Base-by-base conservation (phyloP, 202 grass and related monocot species). In the Bolboschoenoplectus hybrid region DNA sequence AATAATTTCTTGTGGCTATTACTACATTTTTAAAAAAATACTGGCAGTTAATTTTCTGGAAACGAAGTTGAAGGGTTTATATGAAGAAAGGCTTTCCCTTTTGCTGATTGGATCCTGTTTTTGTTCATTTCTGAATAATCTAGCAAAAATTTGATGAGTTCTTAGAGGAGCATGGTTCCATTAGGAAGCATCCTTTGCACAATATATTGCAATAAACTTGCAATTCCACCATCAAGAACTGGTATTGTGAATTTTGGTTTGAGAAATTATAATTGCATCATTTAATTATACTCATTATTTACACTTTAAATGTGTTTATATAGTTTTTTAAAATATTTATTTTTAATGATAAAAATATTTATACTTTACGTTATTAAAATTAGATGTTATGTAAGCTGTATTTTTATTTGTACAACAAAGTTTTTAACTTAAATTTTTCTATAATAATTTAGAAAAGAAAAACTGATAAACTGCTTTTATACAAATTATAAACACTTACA, bases 61-160 rank as follows among this genome's bases (percentile, higher is more conserved):
- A 74, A 74, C 71, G 51, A 34, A 34, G n/a, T 53, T 75, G 11
- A 52, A 74, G 2, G 45, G 20, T 12, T 75, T 53, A 53, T 75
- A 35, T 32, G 7, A 47, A 53, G 8, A 43, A 41, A 2, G 66
- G 1, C 12, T 52, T 52, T 34, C 9, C 20, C 19, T 3, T 71
- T 71, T 71, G 13, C 6, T 71, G 41, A 71, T 49, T 46, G 20
- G 43, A 75, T 35, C 72, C 72, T 52, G 47, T 9, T 75, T 35
- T 70, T 75, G 45, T 74, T 75, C 72, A 9, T 34, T 52, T 75
- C 5, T 52, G 44, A 43, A 73, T 47, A 19, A 73, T 73, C 69
- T 49, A 39, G 43, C 17, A 47, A 47, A 38, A 49, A 3, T 20
- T 26, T 73, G 17, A 20, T 20, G 26, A 20, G 17, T 49, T 46